Conservation (phyloP, 2,329 filamentous ascomycete species). For the Calonectria pauciramosa region DNA sequence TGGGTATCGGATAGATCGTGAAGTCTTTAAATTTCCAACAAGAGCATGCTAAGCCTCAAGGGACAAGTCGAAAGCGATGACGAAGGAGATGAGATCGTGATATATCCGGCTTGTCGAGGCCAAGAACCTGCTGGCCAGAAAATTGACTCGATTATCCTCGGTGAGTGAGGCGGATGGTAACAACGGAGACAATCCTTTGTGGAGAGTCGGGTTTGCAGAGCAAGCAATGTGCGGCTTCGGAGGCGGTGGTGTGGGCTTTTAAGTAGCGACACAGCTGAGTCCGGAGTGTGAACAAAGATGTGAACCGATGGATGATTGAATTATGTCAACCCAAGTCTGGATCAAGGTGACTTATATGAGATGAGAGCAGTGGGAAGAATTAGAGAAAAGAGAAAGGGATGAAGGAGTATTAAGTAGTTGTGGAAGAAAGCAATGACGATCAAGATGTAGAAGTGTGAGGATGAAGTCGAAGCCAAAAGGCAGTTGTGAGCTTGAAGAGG, state of each 20-base stretch:
- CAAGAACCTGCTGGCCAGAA: conserved; percentile 9
- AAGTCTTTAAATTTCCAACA: conserved; percentile 4
- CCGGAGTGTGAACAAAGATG: neutral
- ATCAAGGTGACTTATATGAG: neutral
- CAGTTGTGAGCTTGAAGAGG: conserved; percentile 13
- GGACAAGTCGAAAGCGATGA: neutral
- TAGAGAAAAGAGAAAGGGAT: conserved; percentile 12
- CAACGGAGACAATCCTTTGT: conserved; percentile 9
- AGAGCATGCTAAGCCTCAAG: conserved; percentile 21
- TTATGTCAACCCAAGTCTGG: conserved; percentile 5
- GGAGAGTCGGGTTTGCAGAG: neutral
- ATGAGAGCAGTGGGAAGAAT: conserved; percentile 10
- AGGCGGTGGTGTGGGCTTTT: neutral
- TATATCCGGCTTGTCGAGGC: conserved; percentile 8
- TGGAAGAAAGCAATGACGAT: conserved; percentile 4
- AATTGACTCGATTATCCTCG: conserved; percentile 9
- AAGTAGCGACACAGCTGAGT: neutral
- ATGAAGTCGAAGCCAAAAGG: conserved; percentile 17
- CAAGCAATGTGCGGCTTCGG: neutral
- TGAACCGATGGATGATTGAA: neutral
- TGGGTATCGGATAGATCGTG: conserved; percentile 4
- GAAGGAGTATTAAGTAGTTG: conserved; percentile 25
- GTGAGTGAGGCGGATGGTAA: neutral
- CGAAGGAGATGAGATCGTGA: neutral
- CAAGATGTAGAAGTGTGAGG: conserved; percentile 4